Evolutionary conservation across 106 monocot species (phyloP), one percentile per base, ranked within the genome.

Genomic region (Posidonia australis): DNA sequence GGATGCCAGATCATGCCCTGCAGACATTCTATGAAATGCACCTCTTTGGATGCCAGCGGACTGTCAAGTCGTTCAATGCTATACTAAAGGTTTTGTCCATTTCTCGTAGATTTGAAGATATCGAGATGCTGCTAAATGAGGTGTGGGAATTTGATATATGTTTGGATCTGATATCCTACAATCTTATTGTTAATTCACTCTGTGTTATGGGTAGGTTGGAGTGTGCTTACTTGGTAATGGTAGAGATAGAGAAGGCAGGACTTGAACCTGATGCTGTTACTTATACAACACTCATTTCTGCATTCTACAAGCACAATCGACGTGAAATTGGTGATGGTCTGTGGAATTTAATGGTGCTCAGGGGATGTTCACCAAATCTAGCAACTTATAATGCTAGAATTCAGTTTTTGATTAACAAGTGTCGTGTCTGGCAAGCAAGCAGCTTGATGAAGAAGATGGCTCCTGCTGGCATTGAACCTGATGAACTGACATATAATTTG

Each of bases 61-160:
- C 86, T 17, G 80, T 77, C n/a, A 90, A 90, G 60, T 96, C 94
- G 2, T 82, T 94, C 71, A 96, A 96, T 74, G 94, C 94, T 11
- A 77, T 74, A 10, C 46, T 96, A 13, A 76, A 81, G 73, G 90
- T 96, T 46, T 72, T 96, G 51, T 70, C 76, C 19, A 60, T 74
- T 56, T 75, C 78, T 12, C 49, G 64, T 13, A 54, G 66, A 44
- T 84, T 84, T 45, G 70, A 72, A 32, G 76, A 80, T 46, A 55
- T 74, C 31, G 41, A 48, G 41, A 52, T 17, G 54, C 56, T 89
- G 29, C 70, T 86, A 21, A 42, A 61, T 21, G 65, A 82, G 24
- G 71, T 16, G 20, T 13, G 22, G n/a, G 72, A 64, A 42, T 90
- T 73, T 72, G 86, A 76, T 51, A 77, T 96, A 63, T 75, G 61